Evolutionary conservation across 805 yeast genomes (phyloP).

Genomic region (Kazachstania psychrophila): DNA sequence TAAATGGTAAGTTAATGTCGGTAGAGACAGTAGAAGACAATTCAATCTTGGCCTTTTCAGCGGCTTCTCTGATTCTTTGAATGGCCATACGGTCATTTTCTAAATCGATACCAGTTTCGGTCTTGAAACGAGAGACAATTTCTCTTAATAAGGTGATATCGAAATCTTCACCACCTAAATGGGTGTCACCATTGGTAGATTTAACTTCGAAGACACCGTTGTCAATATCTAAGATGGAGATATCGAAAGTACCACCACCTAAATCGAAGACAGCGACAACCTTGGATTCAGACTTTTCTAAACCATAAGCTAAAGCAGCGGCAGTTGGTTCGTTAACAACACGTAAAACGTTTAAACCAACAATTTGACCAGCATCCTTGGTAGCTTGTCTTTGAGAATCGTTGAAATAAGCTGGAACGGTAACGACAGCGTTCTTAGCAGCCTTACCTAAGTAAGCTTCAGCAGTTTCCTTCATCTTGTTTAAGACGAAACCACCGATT

Average conservation of each 20-base stretch:
- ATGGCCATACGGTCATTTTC: slow-evolving; percentile 54
- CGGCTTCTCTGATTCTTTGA: slow-evolving; percentile 78
- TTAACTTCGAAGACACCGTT: slow-evolving; percentile 97
- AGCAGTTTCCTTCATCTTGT: slow-evolving; percentile 98
- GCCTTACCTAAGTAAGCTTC: slow-evolving; percentile 83
- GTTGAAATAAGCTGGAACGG: slow-evolving; percentile 83
- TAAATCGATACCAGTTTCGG: slow-evolving; percentile 54
- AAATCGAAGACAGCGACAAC: slow-evolving; percentile 93
- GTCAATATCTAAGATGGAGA: slow-evolving; percentile 91
- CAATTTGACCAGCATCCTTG: slow-evolving; percentile 96
- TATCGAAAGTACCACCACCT: slow-evolving; percentile 99
- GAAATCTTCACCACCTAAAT: slow-evolving; percentile 83
- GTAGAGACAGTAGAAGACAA: slow-evolving; percentile 61
- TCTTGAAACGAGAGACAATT: slow-evolving; percentile 70
- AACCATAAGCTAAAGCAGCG: slow-evolving; percentile 91
- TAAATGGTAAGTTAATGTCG: slow-evolving; percentile 65
- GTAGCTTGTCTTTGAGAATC: slow-evolving; percentile 80
- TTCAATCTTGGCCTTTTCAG: slow-evolving; percentile 74
- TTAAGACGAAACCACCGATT: slow-evolving; percentile 85
- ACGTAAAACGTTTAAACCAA: slow-evolving; percentile 76
- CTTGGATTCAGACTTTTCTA: slow-evolving; percentile 68
- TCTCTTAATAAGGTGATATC: slow-evolving; percentile 80
- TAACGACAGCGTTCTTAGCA: slow-evolving; percentile 80
- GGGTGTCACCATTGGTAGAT: slow-evolving; percentile 91
- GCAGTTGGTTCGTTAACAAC: slow-evolving; percentile 83